Percentiles rank a stretch among this genome's conserved stretches.
Evolutionary conservation across 176 grass and related monocot species (phyloP).

Genomic region (Bolboschoenus planiculmis): DNA sequence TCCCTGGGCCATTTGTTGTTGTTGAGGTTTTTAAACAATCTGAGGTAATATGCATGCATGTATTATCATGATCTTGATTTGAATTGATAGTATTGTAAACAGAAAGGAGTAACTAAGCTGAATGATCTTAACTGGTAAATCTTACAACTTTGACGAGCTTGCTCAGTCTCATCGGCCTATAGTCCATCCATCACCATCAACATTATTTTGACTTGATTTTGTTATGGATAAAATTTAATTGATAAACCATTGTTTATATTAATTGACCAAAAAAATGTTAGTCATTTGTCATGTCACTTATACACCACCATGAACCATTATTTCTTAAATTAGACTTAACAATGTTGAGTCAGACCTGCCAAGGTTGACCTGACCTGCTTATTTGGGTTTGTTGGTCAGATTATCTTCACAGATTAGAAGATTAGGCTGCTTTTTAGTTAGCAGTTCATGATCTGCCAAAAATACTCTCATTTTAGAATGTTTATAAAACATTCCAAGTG

Average conservation of each 20-base stretch:
- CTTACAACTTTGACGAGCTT: neutral
- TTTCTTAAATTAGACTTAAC: neutral
- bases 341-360: neutral
- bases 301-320: neutral
- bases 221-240: neutral
- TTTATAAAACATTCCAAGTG: neutral
- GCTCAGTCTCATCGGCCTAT: neutral
- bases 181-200: neutral
- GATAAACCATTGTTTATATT: neutral
- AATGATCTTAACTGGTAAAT: neutral
- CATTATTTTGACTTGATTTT: neutral
- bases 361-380: neutral
- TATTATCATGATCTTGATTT: neutral
- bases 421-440: neutral
- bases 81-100: neutral
- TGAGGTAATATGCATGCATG: conserved; percentile 41
- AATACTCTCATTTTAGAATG: neutral
- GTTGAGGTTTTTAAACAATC: conserved; percentile 57
- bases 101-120: neutral
- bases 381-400: neutral
- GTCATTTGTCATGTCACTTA: neutral
- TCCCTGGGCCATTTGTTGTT: conserved; percentile 81
- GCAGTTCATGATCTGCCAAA: neutral
- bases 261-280: neutral
- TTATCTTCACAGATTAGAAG: neutral